These are phyloP conservation scores for Sordariomycetes sp. DNA, from an alignment of 2,329 filamentous ascomycete genomes.

Conservation along the genomic window DNA sequence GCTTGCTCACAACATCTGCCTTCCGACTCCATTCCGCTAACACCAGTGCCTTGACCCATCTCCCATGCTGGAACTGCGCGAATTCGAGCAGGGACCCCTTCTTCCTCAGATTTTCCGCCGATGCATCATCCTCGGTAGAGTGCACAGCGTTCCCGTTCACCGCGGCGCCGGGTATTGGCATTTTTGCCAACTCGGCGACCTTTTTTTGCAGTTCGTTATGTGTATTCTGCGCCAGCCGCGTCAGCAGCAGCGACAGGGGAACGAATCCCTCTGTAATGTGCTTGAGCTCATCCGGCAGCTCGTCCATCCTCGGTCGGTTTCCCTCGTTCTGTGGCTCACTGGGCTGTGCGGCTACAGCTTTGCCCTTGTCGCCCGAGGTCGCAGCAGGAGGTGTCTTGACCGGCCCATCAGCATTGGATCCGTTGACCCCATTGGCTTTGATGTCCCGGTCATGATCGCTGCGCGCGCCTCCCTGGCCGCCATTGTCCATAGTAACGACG, in stretches of 20 bases:
- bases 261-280: constrained; percentile 73
- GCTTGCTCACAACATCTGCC: constrained; percentile 67
- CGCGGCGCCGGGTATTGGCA: constrained; percentile 44
- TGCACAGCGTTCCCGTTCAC: constrained; percentile 39
- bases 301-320: constrained; percentile 37
- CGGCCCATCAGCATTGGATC: constrained; percentile 16
- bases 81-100: constrained; percentile 70
- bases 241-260: constrained; percentile 64
- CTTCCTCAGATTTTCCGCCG: constrained; percentile 61
- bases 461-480: constrained; percentile 40
- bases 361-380: constrained; percentile 9
- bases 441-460: constrained; percentile 46
- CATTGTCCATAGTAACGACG: constrained; percentile 46
- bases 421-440: constrained; percentile 34
- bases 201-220: constrained; percentile 69
- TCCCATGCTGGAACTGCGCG: constrained; percentile 68
- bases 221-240: constrained; percentile 72
- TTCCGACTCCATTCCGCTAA: constrained; percentile 84
- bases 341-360: constrained; percentile 8
- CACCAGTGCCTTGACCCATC: constrained; percentile 89
- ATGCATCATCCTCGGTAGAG: constrained; percentile 42
- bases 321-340: constrained; percentile 9
- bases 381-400: constrained; percentile 11
- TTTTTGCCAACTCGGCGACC: constrained; percentile 60
- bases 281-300: constrained; percentile 50